Percentiles rank a stretch among this genome's conserved stretches.
These are phyloP conservation scores for Apostasia ramifera DNA, from an alignment of 106 monocot species.

Conservation along the genomic window DNA sequence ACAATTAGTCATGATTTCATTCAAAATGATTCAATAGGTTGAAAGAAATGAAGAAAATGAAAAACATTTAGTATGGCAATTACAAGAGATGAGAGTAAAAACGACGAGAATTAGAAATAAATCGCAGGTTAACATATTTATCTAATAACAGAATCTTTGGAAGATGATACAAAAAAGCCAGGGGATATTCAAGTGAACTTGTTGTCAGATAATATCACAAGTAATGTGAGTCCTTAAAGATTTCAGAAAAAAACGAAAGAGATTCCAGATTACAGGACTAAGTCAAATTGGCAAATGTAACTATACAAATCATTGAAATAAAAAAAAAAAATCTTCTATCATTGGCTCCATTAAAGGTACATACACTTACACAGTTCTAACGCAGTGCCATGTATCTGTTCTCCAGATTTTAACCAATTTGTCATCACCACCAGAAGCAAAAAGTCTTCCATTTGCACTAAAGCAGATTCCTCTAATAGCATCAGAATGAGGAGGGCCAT, in stretches of 20 bases:
- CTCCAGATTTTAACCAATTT: constrained; percentile 87
- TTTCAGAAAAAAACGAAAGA: no score
- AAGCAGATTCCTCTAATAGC: constrained; percentile 68
- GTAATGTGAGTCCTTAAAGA: no score
- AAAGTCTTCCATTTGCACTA: constrained; percentile 48
- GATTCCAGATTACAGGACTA: no score
- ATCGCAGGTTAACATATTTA: no score
- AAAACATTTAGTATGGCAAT: neutral
- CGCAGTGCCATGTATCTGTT: constrained; percentile 68
- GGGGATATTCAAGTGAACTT: no score
- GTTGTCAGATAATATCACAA: no score
- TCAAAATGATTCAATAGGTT: neutral
- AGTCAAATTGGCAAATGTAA: no score
- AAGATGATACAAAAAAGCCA: neutral
- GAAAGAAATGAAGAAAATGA: constrained; percentile 2
- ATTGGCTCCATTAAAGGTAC: no score
- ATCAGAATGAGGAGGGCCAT: constrained; percentile 58
- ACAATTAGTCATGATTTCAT: neutral
- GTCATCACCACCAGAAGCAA: constrained; percentile 95
- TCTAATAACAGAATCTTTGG: neutral
- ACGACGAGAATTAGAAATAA: no score
- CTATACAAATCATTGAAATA: no score
- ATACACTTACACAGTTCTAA: constrained; percentile 55
- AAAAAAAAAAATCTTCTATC: no score
- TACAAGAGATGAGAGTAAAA: neutral